Evolutionary conservation across 2,329 filamentous ascomycete genomes (phyloP), one percentile per base, ranked within the genome.

Genomic region (Coleophoma crateriformis): DNA sequence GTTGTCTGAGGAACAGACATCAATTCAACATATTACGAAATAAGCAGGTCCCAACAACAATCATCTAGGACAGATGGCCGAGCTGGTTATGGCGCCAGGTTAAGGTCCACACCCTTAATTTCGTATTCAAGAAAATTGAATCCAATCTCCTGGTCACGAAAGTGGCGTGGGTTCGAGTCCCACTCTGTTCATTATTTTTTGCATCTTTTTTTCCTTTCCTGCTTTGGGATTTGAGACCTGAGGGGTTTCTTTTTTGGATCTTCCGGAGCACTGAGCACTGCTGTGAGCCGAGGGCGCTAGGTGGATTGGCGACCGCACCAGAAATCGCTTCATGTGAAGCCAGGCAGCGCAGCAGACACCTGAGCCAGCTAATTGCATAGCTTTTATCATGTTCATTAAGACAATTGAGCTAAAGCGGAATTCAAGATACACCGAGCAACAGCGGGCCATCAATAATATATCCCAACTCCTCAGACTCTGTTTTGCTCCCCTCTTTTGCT

Each of bases 151-250:
- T 66, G 62, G 63, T 66, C 60, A 58, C 60, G 64, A 63, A 66
- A 66, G 60, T 58, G 61, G 65, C 65, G 64, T 66, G 65, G 64
- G 65, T 67, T 67, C 65, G 63, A 66, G 63, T 67, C 64, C 63
- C 63, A 65, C 62, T 63, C 61, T 63, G 61, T 61, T 66, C 61
- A 64, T 37, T 52, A 53, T 57, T 54, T 54, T 55, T 54, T 56
- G 50, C 56, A 58, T 45, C 53, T 51, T 38, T 45, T 45, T 17
- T 56, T 45, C 54, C 52, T 37, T 14, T 38, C 15, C 11, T 17
- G 7, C 6, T 38, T 13, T 13, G 35, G 7, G n/a, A 12, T 37
- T 38, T 38, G 35, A 7, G 27, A 27, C 46, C 52, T 51, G 17
- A 27, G 5, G 7, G 10, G 19, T 13, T 17, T 17, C 19, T 17